Base-by-base conservation (phyloP, 2,329 filamentous ascomycete species). In the Alternaria ethzedia region DNA sequence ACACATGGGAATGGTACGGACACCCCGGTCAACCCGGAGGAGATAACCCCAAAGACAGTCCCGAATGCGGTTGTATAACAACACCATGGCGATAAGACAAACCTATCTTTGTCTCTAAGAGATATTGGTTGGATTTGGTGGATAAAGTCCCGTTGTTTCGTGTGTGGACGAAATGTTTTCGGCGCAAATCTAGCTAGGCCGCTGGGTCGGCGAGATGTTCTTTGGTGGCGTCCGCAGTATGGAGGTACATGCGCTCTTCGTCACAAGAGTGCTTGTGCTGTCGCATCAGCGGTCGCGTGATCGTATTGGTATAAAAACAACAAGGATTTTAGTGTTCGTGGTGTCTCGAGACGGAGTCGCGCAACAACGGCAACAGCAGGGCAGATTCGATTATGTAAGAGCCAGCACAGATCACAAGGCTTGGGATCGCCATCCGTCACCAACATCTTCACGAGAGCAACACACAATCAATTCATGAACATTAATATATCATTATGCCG, bases 11-110 rank as follows among this genome's bases (percentile, higher is more conserved):
- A 50, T 30, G 54, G 8, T 17, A 25, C 8, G 13, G 58, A 52
- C 17, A 49, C 51, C 6, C 17, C 30, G 17, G 50, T 54, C 3
- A 20, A 20, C 5, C 23, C 57, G 4, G 57, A 57, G 17, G 57
- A 62, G 8, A 15, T 65, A 25, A 55, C 21, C 5, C 54, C 58
- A 25, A 68, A 69, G 20, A 68, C 63, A 44, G 60, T 68, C 9
- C 63, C 65, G 2, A 66, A 68, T 15, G 52, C 52, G 17, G 83
- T 55, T 3, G 63, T 62, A 41, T 67, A n/a, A 52, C 7, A 9
- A 3, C 13, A 41, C 15, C 9, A 41, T 23, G 28, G 8, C 8
- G 30, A n/a, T 15, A 12, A 51, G 15, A 21, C 15, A n/a, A 15
- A 7, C 28, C 23, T 13, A 3, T 23, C 8, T 9, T 20, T 26